Percentiles rank a stretch among this genome's conserved stretches.
Evolutionary conservation across 495 filamentous ascomycete genomes (phyloP).

Genomic region (Xylaria curta): DNA sequence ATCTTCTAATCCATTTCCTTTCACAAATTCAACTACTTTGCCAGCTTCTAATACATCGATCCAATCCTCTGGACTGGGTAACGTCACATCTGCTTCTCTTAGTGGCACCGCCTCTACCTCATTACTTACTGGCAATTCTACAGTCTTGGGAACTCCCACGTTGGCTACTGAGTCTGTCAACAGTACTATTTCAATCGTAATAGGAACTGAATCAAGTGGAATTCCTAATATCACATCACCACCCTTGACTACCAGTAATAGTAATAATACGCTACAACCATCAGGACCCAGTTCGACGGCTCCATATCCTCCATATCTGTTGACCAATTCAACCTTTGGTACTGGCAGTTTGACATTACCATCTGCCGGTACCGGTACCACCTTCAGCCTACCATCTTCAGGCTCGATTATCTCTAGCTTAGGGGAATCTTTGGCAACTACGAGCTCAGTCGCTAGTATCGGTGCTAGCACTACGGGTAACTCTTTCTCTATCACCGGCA

Average conservation of each 20-base stretch:
- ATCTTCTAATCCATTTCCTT: neutral
- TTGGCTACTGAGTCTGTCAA: neutral
- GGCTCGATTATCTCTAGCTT: neutral
- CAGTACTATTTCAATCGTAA: neutral
- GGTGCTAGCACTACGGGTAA: neutral
- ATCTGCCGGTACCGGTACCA: constrained; percentile 9
- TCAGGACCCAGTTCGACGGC: constrained; percentile 22
- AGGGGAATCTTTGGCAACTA: neutral
- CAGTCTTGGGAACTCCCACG: neutral
- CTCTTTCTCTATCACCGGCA: neutral
- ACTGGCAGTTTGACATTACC: neutral
- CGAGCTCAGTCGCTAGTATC: neutral
- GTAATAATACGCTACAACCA: neutral
- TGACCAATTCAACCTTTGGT: constrained; percentile 34
- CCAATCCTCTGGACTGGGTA: neutral
- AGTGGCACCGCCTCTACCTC: neutral
- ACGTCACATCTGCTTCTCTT: neutral
- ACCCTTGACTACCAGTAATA: neutral
- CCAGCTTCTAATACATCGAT: constrained; percentile 5
- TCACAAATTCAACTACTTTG: constrained; percentile 6
- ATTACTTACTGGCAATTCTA: constrained; percentile 1
- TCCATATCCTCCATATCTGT: constrained; percentile 29
- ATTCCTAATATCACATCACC: neutral
- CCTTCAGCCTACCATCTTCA: neutral
- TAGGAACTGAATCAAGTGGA: neutral